Conservation (phyloP, 768 basidiomycete species). For the Mycena galopus region DNA sequence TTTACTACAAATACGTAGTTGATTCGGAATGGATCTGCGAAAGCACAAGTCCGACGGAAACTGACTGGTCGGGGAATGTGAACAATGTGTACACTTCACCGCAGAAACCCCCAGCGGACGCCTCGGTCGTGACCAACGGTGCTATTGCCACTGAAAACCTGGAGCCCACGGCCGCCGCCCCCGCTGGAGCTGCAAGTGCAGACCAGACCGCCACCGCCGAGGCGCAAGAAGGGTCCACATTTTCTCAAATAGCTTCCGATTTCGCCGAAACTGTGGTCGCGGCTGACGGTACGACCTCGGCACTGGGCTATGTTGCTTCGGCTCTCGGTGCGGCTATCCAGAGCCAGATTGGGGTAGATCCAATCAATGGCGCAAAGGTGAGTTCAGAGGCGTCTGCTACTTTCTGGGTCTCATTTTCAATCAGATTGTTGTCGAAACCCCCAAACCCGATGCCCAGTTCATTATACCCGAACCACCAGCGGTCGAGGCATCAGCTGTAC, state of each 20-base stretch:
- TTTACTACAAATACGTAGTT: constrained; percentile 85
- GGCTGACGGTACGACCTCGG: constrained; percentile 54
- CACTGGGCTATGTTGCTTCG: constrained; percentile 54
- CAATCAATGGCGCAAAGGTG: constrained; percentile 53
- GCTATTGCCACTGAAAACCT: constrained; percentile 19
- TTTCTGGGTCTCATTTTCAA: constrained; percentile 16
- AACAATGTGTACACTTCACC: constrained; percentile 79
- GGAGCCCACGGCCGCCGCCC: constrained; percentile 12
- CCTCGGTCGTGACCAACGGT: not conserved
- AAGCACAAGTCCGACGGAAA: constrained; percentile 70
- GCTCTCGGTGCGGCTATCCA: constrained; percentile 56
- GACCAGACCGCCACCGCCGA: constrained; percentile 34
- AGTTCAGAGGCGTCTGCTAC: constrained; percentile 6
- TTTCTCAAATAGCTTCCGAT: constrained; percentile 53
- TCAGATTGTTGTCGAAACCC: constrained; percentile 36
- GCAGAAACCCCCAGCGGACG: constrained; percentile 42
- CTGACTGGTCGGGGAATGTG: constrained; percentile 71
- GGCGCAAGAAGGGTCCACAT: constrained; percentile 31
- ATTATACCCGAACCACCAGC: constrained; percentile 10
- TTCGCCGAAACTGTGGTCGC: constrained; percentile 53
- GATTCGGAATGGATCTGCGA: constrained; percentile 74
- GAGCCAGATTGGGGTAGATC: constrained; percentile 55
- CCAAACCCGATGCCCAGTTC: constrained; percentile 30
- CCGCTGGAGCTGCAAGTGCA: constrained; percentile 13
- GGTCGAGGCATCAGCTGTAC: constrained; percentile 11